Conservation (phyloP, 192 early-diverging fungal species). For the Umbelopsis isabellina region DNA sequence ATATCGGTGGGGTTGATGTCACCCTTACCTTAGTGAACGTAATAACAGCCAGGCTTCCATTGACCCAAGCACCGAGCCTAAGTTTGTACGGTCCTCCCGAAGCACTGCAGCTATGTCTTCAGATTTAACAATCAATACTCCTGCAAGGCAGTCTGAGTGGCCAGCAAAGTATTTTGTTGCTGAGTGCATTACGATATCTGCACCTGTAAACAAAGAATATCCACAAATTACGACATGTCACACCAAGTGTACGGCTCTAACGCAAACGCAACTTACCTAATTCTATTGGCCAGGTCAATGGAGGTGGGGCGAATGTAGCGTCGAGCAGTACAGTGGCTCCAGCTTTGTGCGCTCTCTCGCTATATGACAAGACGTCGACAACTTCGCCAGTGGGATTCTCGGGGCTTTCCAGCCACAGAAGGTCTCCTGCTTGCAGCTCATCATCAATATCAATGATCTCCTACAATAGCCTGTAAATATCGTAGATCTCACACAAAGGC, state of each 20-base stretch:
- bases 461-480: not conserved
- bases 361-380: slow-evolving; percentile 39
- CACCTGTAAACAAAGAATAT: slow-evolving; percentile 41
- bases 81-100: slow-evolving; percentile 45
- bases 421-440: slow-evolving; percentile 46
- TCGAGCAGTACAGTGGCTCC: slow-evolving; percentile 64
- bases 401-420: slow-evolving; percentile 68
- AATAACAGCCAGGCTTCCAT: slow-evolving; percentile 71
- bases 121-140: slow-evolving; percentile 58
- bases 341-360: slow-evolving; percentile 47
- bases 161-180: slow-evolving; percentile 76
- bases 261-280: slow-evolving; percentile 15
- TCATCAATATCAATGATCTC: slow-evolving; percentile 42
- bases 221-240: not conserved
- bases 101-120: slow-evolving; percentile 42
- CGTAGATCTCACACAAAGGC: not conserved
- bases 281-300: slow-evolving; percentile 61
- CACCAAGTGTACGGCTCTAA: not conserved
- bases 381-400: slow-evolving; percentile 65
- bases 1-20: not conserved
- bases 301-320: slow-evolving; percentile 74
- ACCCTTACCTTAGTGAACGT: slow-evolving; percentile 41
- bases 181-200: slow-evolving; percentile 70
- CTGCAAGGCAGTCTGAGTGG: slow-evolving; percentile 71
- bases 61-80: slow-evolving; percentile 64